Conservation (phyloP, 2,329 filamentous ascomycete genomes). For the Periconia macrospinosa region DNA sequence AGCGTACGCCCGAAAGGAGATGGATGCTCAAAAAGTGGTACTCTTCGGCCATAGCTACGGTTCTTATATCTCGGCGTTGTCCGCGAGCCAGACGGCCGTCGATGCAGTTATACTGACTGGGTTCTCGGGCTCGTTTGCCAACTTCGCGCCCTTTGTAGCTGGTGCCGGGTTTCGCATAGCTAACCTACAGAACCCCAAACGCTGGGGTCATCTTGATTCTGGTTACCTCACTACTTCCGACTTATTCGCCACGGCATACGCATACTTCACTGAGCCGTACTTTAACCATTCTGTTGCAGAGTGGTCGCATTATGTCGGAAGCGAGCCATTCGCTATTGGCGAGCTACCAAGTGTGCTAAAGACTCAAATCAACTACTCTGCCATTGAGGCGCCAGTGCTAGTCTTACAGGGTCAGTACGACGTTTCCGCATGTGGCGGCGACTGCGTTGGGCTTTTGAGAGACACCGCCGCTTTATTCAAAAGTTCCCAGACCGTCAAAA, state of each 20-base stretch:
- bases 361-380: background rate
- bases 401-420: background rate
- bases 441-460: background rate
- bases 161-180: constrained; percentile 1
- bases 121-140: constrained; percentile 4
- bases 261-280: constrained; percentile 1
- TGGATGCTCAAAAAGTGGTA: background rate
- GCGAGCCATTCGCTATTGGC: background rate
- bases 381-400: background rate
- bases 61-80: constrained; percentile 2
- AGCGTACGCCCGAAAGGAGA: background rate
- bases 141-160: constrained; percentile 1
- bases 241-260: constrained; percentile 1
- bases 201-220: constrained; percentile 5
- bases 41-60: constrained; percentile 9
- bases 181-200: constrained; percentile 2
- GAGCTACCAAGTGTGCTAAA: background rate
- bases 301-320: background rate
- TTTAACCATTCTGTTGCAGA: background rate
- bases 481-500: background rate
- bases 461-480: no score
- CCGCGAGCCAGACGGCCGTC: constrained; percentile 3
- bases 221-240: constrained; percentile 3
- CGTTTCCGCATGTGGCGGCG: background rate
- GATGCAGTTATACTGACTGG: constrained; percentile 6